Conservation (phyloP, 2,329 filamentous ascomycete species). For the Berkeleyomyces basicola region DNA sequence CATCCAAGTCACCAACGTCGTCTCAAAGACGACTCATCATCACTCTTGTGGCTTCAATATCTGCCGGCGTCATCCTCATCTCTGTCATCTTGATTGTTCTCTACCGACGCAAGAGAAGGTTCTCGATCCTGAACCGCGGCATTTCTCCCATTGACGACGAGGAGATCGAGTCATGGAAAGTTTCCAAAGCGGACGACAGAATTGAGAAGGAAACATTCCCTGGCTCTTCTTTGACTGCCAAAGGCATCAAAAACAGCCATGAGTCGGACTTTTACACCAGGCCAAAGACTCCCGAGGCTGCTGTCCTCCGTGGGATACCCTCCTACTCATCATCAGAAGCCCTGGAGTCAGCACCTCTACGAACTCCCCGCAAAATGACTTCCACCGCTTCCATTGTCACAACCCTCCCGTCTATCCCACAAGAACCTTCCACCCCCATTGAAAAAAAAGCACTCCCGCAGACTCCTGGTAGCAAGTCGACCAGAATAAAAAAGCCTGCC, state of each 20-base stretch:
- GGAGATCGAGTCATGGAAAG: slow-evolving; percentile 49
- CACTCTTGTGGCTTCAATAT: slow-evolving; percentile 34
- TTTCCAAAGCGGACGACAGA: slow-evolving; percentile 18
- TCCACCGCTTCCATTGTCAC: slow-evolving; percentile 11
- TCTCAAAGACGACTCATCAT: slow-evolving; percentile 30
- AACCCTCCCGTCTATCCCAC: slow-evolving; percentile 16
- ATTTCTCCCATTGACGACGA: slow-evolving; percentile 47
- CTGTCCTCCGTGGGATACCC: background rate
- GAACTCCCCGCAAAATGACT: slow-evolving; percentile 10
- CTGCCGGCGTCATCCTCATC: slow-evolving; percentile 23
- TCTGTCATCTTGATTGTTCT: slow-evolving; percentile 23
- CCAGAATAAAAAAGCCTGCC: slow-evolving; percentile 27
- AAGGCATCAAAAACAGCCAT: background rate
- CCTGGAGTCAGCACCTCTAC: background rate
- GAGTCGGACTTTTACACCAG: background rate
- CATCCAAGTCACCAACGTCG: background rate
- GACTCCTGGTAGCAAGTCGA: slow-evolving; percentile 16
- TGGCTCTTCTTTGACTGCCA: background rate
- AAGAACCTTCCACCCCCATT: slow-evolving; percentile 20
- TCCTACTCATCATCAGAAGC: background rate
- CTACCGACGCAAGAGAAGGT: slow-evolving; percentile 23
- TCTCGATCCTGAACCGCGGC: slow-evolving; percentile 34
- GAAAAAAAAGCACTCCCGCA: background rate
- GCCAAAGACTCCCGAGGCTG: background rate
- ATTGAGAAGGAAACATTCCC: slow-evolving; percentile 18